These are phyloP conservation scores for Hypoxylon sp. DNA, from an alignment of 2,329 filamentous ascomycete species.

Conservation along the genomic window DNA sequence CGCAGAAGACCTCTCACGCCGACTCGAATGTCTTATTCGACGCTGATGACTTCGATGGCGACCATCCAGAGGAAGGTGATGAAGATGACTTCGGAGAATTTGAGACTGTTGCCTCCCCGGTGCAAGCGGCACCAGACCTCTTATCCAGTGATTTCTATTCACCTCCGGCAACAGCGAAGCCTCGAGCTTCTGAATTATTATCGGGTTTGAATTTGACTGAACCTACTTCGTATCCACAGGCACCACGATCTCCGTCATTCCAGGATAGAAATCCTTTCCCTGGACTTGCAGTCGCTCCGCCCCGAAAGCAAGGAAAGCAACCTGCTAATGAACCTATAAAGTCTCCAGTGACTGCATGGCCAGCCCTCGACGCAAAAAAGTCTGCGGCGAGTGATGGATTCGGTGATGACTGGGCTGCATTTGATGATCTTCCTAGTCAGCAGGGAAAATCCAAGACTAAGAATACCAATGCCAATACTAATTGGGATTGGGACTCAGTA, in stretches of 20 bases:
- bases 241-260: slow-evolving; percentile 68
- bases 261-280: slow-evolving; percentile 69
- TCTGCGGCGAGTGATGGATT: slow-evolving; percentile 49
- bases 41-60: slow-evolving; percentile 68
- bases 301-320: slow-evolving; percentile 55
- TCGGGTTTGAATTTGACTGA: slow-evolving; percentile 55
- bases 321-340: slow-evolving; percentile 55
- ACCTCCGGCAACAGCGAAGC: slow-evolving; percentile 50
- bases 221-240: slow-evolving; percentile 60
- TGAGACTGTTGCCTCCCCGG: slow-evolving; percentile 61
- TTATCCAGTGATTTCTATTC: slow-evolving; percentile 57
- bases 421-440: slow-evolving; percentile 62
- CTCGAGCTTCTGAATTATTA: slow-evolving; percentile 55
- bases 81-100: slow-evolving; percentile 75
- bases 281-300: slow-evolving; percentile 64
- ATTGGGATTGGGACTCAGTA: slow-evolving; percentile 52
- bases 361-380: slow-evolving; percentile 54
- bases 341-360: slow-evolving; percentile 63
- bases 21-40: slow-evolving; percentile 76
- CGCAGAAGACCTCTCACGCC: slow-evolving; percentile 38
- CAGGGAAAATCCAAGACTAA: slow-evolving; percentile 39
- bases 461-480: slow-evolving; percentile 44
- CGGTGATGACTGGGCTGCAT: slow-evolving; percentile 67
- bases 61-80: slow-evolving; percentile 60
- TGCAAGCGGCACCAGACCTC: slow-evolving; percentile 55